Percentiles rank a stretch among this genome's conserved stretches.
These are phyloP conservation scores for Hyaloperonospora arabidopsidis DNA, from an alignment of 352 stramenopile genomes.

Conservation along the genomic window DNA sequence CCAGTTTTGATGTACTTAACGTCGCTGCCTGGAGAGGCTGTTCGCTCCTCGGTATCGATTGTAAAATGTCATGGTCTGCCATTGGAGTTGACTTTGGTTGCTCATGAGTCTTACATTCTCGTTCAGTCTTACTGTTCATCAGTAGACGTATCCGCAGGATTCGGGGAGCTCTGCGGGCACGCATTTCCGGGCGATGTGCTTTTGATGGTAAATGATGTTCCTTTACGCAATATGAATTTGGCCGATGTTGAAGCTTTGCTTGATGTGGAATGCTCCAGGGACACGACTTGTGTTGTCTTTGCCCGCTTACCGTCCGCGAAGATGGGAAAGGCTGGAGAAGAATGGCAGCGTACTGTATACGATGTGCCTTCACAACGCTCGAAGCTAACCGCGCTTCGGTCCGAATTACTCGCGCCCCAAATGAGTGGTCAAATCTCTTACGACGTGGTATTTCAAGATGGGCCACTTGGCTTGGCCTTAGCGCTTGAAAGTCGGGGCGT, in stretches of 20 bases:
- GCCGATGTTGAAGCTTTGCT: conserved; percentile 37
- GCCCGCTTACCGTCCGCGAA: conserved; percentile 32
- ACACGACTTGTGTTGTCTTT: conserved; percentile 32
- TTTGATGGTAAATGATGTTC: conserved; percentile 38
- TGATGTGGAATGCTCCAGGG: conserved; percentile 14
- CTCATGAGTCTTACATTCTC: conserved; percentile 33
- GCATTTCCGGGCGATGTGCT: conserved; percentile 65
- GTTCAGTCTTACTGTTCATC: conserved; percentile 36
- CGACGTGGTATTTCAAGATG: conserved; percentile 64
- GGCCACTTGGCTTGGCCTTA: conserved; percentile 65
- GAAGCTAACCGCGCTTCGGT: conserved; percentile 24
- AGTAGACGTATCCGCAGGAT: conserved; percentile 28
- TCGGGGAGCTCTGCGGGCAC: conserved; percentile 49
- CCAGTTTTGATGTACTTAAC: conserved; percentile 41
- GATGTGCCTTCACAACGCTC: conserved; percentile 27
- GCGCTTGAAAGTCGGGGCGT: conserved; percentile 61
- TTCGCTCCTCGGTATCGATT: conserved; percentile 60
- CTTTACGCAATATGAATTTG: conserved; percentile 23
- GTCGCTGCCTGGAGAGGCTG: conserved; percentile 37
- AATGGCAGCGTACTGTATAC: conserved; percentile 24
- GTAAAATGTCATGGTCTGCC: conserved; percentile 38
- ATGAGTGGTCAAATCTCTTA: conserved; percentile 21
- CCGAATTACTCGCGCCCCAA: conserved; percentile 11
- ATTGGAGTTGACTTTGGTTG: conserved; percentile 34
- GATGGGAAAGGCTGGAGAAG: conserved; percentile 30